Conservation (phyloP, 805 yeast genomes). For the Saccharomycopsis capsularis region DNA sequence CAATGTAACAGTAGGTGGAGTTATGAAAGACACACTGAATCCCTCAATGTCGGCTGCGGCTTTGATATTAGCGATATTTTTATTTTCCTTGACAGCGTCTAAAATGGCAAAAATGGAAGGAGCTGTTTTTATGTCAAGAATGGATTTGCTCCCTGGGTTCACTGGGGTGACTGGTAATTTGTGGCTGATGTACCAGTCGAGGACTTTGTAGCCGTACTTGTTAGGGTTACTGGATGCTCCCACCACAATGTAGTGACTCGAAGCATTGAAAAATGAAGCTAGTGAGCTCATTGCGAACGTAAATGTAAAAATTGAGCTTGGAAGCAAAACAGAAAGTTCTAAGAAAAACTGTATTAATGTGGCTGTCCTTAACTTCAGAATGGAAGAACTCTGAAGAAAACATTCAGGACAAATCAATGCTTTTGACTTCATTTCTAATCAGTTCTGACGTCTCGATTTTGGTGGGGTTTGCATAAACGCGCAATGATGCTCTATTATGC, state of each 20-base stretch:
- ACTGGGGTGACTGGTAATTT: slow-evolving; percentile 56
- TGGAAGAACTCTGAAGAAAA: no score
- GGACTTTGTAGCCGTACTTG: slow-evolving; percentile 65
- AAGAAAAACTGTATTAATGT: no score
- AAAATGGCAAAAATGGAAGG: slow-evolving; percentile 29
- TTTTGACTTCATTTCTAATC: no score
- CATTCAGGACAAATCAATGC: no score
- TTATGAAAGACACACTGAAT: slow-evolving; percentile 58
- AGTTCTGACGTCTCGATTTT: no score
- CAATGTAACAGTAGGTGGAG: slow-evolving; percentile 62
- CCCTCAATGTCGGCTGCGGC: slow-evolving; percentile 33
- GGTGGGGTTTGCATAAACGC: no score
- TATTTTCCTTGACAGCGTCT: slow-evolving; percentile 21
- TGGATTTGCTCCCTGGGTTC: slow-evolving; percentile 47
- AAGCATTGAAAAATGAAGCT: slow-evolving; percentile 39
- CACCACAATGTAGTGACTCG: slow-evolving; percentile 52
- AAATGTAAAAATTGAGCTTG: no score
- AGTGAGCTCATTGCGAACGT: slow-evolving; percentile 2
- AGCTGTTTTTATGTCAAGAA: slow-evolving; percentile 39
- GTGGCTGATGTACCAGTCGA: slow-evolving; percentile 57
- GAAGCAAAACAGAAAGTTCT: no score
- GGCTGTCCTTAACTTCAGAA: no score
- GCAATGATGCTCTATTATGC: no score
- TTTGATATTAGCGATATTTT: no score
- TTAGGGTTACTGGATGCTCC: slow-evolving; percentile 62